A percentile compares a stretch with the other conserved stretches of the same genome.
Conservation (phyloP, 306 rosid genomes). For the Lathyrus aphaca region DNA sequence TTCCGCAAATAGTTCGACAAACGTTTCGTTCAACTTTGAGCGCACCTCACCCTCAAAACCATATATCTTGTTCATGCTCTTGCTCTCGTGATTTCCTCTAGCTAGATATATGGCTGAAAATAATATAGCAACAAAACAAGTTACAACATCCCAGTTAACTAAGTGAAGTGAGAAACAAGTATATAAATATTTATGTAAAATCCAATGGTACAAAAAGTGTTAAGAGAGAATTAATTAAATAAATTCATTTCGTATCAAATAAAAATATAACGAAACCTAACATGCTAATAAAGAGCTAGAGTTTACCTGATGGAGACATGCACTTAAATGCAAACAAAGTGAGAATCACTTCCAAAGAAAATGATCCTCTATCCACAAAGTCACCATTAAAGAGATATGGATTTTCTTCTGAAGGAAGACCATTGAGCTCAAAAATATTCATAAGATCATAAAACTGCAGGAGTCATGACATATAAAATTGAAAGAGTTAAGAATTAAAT, state of each 20-base stretch:
- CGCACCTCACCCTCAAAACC: slow-evolving; percentile 99
- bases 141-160: background rate
- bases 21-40: slow-evolving; percentile 79
- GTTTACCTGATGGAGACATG: slow-evolving; percentile 95
- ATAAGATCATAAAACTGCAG: slow-evolving; percentile 94
- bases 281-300: slow-evolving; percentile 20
- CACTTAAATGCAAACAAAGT: slow-evolving; percentile 97
- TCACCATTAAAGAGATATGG: slow-evolving; percentile 97
- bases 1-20: slow-evolving; percentile 96
- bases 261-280: slow-evolving; percentile 10
- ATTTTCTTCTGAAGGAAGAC: slow-evolving; percentile 99
- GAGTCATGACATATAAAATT: slow-evolving; percentile 27
- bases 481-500: background rate
- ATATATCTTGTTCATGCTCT: slow-evolving; percentile 99
- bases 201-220: background rate
- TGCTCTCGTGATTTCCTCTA: slow-evolving; percentile 98
- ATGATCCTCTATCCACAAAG: slow-evolving; percentile 98
- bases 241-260: background rate
- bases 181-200: slow-evolving; percentile 10
- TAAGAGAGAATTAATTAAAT: background rate
- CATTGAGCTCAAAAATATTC: slow-evolving; percentile 97
- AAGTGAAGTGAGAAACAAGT: background rate
- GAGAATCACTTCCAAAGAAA: slow-evolving; percentile 95
- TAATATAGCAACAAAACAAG: slow-evolving; percentile 25
- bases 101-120: slow-evolving; percentile 90